Conservation (phyloP, 2,329 filamentous ascomycete genomes). For the Penicillium sp. region DNA sequence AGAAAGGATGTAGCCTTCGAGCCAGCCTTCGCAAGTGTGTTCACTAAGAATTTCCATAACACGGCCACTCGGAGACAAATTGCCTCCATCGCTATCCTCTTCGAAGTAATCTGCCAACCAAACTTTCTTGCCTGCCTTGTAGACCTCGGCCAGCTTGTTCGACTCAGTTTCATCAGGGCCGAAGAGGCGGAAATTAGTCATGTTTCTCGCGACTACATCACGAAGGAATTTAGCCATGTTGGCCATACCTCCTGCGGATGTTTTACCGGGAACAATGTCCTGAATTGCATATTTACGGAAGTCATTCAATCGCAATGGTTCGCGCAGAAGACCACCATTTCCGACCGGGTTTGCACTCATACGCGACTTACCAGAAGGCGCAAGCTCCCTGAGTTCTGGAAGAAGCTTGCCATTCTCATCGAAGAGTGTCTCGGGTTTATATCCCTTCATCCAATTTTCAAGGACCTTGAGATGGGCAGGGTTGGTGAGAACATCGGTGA, state of each 20-base stretch:
- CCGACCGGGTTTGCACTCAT: slow-evolving; percentile 78
- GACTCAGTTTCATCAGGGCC: slow-evolving; percentile 80
- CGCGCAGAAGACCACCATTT: slow-evolving; percentile 68
- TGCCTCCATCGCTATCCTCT: slow-evolving; percentile 73
- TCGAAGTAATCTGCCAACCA: slow-evolving; percentile 79
- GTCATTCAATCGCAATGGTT: slow-evolving; percentile 68
- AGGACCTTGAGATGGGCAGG: slow-evolving; percentile 65
- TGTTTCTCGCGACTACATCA: slow-evolving; percentile 66
- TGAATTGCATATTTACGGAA: slow-evolving; percentile 68
- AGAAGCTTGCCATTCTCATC: slow-evolving; percentile 63
- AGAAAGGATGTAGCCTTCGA: slow-evolving; percentile 75
- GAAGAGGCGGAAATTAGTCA: slow-evolving; percentile 70
- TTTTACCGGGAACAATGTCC: slow-evolving; percentile 61
- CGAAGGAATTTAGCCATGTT: slow-evolving; percentile 68
- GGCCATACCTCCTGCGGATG: slow-evolving; percentile 63
- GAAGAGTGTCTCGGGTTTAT: slow-evolving; percentile 72
- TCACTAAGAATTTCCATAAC: slow-evolving; percentile 86
- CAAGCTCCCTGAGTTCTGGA: slow-evolving; percentile 62
- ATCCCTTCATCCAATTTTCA: slow-evolving; percentile 75
- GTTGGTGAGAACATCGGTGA: slow-evolving; percentile 68
- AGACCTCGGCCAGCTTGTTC: slow-evolving; percentile 73
- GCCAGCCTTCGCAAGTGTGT: slow-evolving; percentile 77
- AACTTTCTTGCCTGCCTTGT: slow-evolving; percentile 73
- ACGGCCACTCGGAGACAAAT: slow-evolving; percentile 65
- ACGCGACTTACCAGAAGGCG: slow-evolving; percentile 64